Evolutionary conservation across 257 asterid species (phyloP).

Genomic region (Striga asiatica): DNA sequence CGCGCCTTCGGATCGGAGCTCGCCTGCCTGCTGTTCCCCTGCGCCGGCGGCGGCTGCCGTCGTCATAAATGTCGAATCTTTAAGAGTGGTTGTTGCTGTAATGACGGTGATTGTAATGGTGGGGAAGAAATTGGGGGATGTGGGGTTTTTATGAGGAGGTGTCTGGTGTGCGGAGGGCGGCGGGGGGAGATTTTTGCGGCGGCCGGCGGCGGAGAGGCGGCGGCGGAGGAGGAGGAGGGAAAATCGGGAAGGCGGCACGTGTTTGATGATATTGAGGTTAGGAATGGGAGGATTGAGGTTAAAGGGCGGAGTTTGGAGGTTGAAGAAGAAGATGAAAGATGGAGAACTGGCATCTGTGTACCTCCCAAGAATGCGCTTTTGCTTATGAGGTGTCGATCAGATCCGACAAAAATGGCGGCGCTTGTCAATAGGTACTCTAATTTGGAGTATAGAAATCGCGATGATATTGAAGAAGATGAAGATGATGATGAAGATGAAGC

Average conservation of each 20-base stretch:
- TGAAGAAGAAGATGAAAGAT: constrained; percentile 21
- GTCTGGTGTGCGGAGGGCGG: constrained; percentile 70
- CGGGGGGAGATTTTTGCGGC: constrained; percentile 70
- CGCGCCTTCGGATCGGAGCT: constrained; percentile 33
- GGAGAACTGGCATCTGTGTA: constrained; percentile 61
- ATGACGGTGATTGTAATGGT: too few species aligned
- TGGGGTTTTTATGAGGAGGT: constrained; percentile 62
- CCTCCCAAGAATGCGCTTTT: constrained; percentile 94
- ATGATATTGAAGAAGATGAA: constrained; percentile 18
- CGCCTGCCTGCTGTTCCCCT: constrained; percentile 68
- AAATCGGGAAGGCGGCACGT: constrained; percentile 77
- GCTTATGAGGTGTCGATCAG: constrained; percentile 94
- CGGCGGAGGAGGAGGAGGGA: constrained; percentile 20
- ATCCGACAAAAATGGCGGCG: constrained; percentile 81
- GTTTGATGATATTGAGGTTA: constrained; percentile 70
- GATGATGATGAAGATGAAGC: constrained; percentile 4
- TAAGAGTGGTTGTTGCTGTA: too few species aligned
- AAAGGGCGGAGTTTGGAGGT: constrained; percentile 25
- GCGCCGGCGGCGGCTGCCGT: too few species aligned
- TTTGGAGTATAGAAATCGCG: constrained; percentile 33
- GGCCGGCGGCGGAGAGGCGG: constrained; percentile 62
- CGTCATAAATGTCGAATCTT: too few species aligned
- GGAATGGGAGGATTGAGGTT: constrained; percentile 42
- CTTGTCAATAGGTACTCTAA: constrained; percentile 35
- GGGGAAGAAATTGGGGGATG: constrained; percentile 13